Evolutionary conservation across 208 protist genomes (phyloP), one percentile per base, ranked within the genome.

Genomic region (Tritrichomonas musculus): DNA sequence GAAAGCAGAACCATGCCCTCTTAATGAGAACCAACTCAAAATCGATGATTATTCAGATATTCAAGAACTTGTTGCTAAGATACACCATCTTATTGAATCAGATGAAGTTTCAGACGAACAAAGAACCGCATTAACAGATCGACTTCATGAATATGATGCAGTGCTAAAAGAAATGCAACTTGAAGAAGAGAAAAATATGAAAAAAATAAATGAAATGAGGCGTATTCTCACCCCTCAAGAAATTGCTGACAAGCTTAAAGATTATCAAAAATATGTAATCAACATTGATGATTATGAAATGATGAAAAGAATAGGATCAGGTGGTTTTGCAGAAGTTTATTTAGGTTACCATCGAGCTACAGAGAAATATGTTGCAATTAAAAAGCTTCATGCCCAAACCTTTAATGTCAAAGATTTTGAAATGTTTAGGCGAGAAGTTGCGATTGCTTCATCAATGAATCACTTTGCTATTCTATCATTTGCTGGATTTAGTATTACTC

Each of bases 391-490:
- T 20, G 27, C 77, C 9, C 41, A 88, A 22, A 25, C 33, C 33
- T 88, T 88, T 33, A 57, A 88, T 33, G 14, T 8, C 4, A 0
- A 53, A 0, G 47, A 53, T 57, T 88, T 88, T 20, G 41, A 88
- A 36, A 88, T 88, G 77, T 88, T 53, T 20, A 88, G 33, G 17
- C 77, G 77, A 4, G 77, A 88, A 88, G 44, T 88, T 39, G 17
- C 53, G 30, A 88, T 88, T 2, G 25, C 41, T 47, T 25, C 77
- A 33, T 57, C 47, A 39, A 17, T 88, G 17, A 53, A 88, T 4
- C 77, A 88, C 47, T 88, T 53, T 36, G 77, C 77, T 39, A 57
- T 88, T 22, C 47, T 88, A 39, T 33, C 77, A 13, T 88, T 88
- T 50, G 77, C 41, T 36, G 77, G 77, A 50, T 50, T 30, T 57